Evolutionary conservation across 352 stramenopile genomes (phyloP).

Genomic region (Plasmopara muralis): DNA sequence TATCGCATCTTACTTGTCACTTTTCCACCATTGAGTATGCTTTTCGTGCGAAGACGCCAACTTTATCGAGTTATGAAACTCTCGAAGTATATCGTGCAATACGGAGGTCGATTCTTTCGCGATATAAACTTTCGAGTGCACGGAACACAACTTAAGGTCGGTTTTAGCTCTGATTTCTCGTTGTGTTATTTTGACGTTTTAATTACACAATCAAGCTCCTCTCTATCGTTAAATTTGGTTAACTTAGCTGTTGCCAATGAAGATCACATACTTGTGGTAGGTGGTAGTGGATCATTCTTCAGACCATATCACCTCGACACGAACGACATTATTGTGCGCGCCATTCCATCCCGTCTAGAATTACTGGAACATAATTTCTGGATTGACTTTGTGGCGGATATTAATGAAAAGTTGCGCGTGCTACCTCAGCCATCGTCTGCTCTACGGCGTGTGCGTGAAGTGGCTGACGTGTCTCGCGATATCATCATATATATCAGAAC

Average conservation of each 20-base stretch:
- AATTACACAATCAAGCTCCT: constrained; percentile 29
- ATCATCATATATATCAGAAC: constrained; percentile 40
- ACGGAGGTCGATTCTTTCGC: constrained; percentile 69
- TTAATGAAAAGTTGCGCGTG: constrained; percentile 63
- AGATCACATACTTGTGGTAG: constrained; percentile 50
- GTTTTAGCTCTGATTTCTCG: constrained; percentile 80
- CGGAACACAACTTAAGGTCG: constrained; percentile 69
- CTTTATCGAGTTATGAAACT: constrained; percentile 57
- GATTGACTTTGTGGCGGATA: constrained; percentile 74
- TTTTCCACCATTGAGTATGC: constrained; percentile 41
- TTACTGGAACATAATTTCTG: constrained; percentile 75
- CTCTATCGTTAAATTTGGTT: constrained; percentile 23
- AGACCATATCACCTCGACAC: constrained; percentile 75
- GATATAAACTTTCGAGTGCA: constrained; percentile 77
- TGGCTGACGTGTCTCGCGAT: constrained; percentile 23
- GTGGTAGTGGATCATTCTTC: constrained; percentile 75
- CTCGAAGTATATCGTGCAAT: constrained; percentile 56
- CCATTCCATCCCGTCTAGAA: constrained; percentile 56
- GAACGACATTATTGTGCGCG: constrained; percentile 75
- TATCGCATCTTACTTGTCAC: constrained; percentile 46
- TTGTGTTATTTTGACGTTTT: constrained; percentile 78
- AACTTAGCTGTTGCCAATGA: constrained; percentile 19
- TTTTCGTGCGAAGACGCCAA: constrained; percentile 67
- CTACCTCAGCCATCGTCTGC: constrained; percentile 51
- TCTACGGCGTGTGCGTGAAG: constrained; percentile 28